A percentile compares a stretch with the other conserved stretches of the same genome.
Evolutionary conservation across 1,284 basidiomycete genomes (phyloP).

Genomic region (Apiotrichum akiyoshidainum): DNA sequence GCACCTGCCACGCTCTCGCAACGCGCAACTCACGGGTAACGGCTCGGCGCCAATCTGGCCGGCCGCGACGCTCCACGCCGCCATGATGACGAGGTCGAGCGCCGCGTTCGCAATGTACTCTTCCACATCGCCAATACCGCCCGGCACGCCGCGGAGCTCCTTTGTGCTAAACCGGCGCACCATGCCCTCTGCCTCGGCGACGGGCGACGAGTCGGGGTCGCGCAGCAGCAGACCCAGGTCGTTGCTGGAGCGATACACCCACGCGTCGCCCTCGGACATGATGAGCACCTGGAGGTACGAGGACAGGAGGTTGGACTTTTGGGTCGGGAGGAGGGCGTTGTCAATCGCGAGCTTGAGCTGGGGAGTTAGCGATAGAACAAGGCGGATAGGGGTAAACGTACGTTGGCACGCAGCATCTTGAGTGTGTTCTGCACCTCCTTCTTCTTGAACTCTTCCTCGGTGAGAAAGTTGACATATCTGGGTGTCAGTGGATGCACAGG

Average conservation of each 20-base stretch:
- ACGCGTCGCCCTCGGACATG: constrained; percentile 51
- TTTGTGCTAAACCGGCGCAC: constrained; percentile 47
- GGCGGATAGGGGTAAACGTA: constrained; percentile 13
- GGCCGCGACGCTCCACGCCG: constrained; percentile 41
- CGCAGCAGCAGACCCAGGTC: constrained; percentile 44
- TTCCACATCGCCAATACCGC: constrained; percentile 42
- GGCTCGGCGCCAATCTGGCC: constrained; percentile 34
- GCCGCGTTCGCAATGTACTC: constrained; percentile 50
- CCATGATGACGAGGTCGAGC: constrained; percentile 49
- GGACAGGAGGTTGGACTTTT: constrained; percentile 35
- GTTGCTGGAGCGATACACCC: constrained; percentile 41
- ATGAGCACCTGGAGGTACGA: constrained; percentile 51
- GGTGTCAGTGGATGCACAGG: no score
- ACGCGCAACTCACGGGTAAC: constrained; percentile 46
- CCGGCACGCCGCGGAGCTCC: constrained; percentile 42
- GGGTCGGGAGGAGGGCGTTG: constrained; percentile 43
- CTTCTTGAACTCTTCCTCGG: constrained; percentile 46
- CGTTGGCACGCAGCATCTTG: constrained; percentile 46
- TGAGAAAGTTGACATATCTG: constrained; percentile 50
- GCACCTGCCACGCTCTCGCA: no score
- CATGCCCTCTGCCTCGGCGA: constrained; percentile 38
- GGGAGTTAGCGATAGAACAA: background rate
- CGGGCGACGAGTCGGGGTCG: constrained; percentile 27
- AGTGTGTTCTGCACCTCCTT: constrained; percentile 44
- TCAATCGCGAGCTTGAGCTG: constrained; percentile 52